A percentile compares a stretch with the other conserved stretches of the same genome.
Evolutionary conservation across 768 basidiomycete species (phyloP).

Genomic region (Tephrocybe sp.): DNA sequence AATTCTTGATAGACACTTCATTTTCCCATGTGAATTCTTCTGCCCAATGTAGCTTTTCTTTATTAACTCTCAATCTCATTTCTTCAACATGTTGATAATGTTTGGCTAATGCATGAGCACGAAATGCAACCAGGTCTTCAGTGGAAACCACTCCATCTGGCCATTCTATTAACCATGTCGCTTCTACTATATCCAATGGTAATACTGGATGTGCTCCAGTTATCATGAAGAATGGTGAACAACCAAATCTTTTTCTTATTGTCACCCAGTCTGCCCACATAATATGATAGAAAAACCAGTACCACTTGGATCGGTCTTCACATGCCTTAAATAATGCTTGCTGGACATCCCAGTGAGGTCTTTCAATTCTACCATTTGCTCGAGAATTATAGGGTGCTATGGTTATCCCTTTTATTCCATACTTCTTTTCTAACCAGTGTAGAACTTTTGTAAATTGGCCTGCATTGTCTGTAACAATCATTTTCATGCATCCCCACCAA

Average conservation of each 20-base stretch:
- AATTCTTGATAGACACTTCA: conserved; percentile 21
- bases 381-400: too few species aligned
- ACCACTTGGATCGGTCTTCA: too few species aligned
- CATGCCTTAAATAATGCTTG: too few species aligned
- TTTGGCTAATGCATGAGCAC: background rate
- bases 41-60: background rate
- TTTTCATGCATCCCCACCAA: conserved; percentile 35
- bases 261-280: too few species aligned
- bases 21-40: conserved; percentile 20
- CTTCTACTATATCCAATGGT: conserved; percentile 32
- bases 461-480: too few species aligned
- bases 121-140: background rate
- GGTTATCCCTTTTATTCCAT: too few species aligned
- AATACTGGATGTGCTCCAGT: conserved; percentile 32
- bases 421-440: conserved; percentile 17
- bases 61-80: background rate
- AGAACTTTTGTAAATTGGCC: background rate
- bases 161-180: background rate
- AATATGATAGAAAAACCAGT: too few species aligned
- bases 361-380: too few species aligned
- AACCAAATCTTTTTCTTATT: conserved; percentile 25
- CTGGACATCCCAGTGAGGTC: too few species aligned
- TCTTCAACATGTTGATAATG: background rate
- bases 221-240: conserved; percentile 33
- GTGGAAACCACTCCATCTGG: background rate